Base-by-base conservation (phyloP, 1,284 basidiomycete genomes). In the Cryptococcus maquisensis region DNA sequence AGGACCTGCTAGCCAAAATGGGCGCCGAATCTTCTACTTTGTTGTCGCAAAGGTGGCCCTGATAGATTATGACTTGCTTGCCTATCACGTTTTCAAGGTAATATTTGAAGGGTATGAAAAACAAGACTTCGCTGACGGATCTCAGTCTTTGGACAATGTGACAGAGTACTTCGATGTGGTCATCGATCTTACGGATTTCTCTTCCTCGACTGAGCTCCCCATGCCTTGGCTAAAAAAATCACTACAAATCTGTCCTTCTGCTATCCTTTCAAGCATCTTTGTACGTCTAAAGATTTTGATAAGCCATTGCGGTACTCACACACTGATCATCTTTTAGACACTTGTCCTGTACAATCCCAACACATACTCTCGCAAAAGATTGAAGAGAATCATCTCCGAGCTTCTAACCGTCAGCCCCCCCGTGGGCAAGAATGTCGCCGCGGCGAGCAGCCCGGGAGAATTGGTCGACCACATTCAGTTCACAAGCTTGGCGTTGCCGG, bases 281-380 rank as follows among this genome's bases (percentile, higher is more conserved):
- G 67, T 68, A 40, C 52, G 66, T 55, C 13, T 16, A 6, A 32
- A 7, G 28, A 7, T 32, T 18, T 3, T 7, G 20, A 42, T 21
- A 26, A 28, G 72, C 73, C 36, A 86, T 89, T 60, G 79, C 88
- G 53, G 80, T 41, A 68, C 38, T 36, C 37, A 72, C 36, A 83
- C 86, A 67, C 68, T 56, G 46, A 55, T 16, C 13, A 46, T 16
- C 49, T 23, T n/a, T n/a, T 45, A 77, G 55, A 83, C 77, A 2
- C 78, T 85, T 9, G 85, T 86, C 56, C 81, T 92, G 43, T 77
- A 93, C 50, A 91, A 90, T 61, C 84, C 88, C n/a, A 94, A 93
- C 66, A 77, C 80, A 4, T 78, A 85, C 51, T 85, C 86, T 1
- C 82, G 85, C 65, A 83, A 83, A 62, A 90, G 88, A 65, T 75